Base-by-base conservation (phyloP, 1,284 basidiomycete genomes). In the Cerioporus squamosus region DNA sequence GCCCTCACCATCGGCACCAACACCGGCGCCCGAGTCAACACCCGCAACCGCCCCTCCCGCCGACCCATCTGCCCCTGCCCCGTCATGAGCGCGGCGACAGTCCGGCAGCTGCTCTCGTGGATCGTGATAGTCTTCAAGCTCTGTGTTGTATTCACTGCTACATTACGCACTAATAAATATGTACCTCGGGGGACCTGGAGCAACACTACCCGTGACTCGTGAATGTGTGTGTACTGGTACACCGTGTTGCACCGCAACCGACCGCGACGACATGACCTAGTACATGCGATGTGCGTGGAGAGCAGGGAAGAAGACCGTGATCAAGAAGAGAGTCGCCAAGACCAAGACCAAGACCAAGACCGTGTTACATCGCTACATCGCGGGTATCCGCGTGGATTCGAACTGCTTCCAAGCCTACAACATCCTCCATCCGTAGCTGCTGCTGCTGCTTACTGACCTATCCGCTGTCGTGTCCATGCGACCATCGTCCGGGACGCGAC, bases 141-240 rank as follows among this genome's bases (percentile, higher is more conserved):
- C 33, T 18, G 40, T 56, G 48, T 56, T 56, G 55, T 51, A 40
- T 46, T 42, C 43, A n/a, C 43, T 56, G 43, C 44, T 56, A 56
- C 48, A 51, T 43, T 51, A 56, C 55, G 51, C 33, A 45, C 36
- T 45, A 40, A 51, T 56, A 56, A 56, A 56, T 51, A 56, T 45
- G 55, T 29, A 50, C 15, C 24, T 43, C 40, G 48, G 33, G 48
- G 33, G 33, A 36, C 12, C 33, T 36, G 33, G 33, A 36, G 33
- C 33, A 36, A 10, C 8, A 36, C 33, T 15, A 36, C 33, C 29
- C 10, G 33, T 14, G 29, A 46, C 23, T 6, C 9, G 44, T 5
- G 15, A 23, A 46, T 20, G 45, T 47, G 29, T 33, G 44, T 29
- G n/a, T 31, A n/a, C n/a, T n/a, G n/a, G n/a, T n/a, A 24, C 36